Evolutionary conservation across 805 yeast genomes (phyloP), one percentile per base, ranked within the genome.

Genomic region (Candida ponderosae): DNA sequence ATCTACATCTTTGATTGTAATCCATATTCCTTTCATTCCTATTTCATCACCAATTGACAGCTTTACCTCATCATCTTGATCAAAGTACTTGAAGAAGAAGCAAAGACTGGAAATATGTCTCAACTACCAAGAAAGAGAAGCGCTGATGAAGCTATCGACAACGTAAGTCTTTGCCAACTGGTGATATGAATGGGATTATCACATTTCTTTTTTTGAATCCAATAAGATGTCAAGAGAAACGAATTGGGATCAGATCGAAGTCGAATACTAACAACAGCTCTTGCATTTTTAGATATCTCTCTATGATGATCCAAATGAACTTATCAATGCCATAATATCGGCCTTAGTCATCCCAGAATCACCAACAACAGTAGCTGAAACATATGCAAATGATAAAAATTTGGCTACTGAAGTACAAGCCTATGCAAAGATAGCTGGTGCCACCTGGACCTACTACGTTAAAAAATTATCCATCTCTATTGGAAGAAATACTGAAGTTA

Each of bases 371-470:
- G 97, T 89, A 6, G 75, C 95, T 11, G 65, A 63, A 33, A 72
- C 65, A 19, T 85, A 74, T 55, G 76, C 90, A 39, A 93, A 93
- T 58, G 86, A 79, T 36, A 75, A 76, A 42, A 82, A 65, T 38
- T 54, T 66, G 26, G 72, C 70, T 29, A 55, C 68, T 5, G 96
- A 89, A 56, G 89, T 93, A n/a, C 95, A 89, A 62, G 98, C 98
- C 0, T 93, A 90, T 59, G 98, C 97, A 27, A 93, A 93, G 59
- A 81, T 93, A 34, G 89, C 97, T 0, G 98, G 98, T 32, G 65
- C 72, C 27, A 78, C 77, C 52, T 93, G 98, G 98, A 90, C 98
- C 2, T 93, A 72, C 56, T 93, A 88, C 53, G 96, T 93, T 31
- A 86, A 89, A 55, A 68, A 78, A 15, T 65, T 90, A 36, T 72